Evolutionary conservation across 345 rosid species (phyloP), one percentile per base, ranked within the genome.

Genomic region (Sonneratia alba): DNA sequence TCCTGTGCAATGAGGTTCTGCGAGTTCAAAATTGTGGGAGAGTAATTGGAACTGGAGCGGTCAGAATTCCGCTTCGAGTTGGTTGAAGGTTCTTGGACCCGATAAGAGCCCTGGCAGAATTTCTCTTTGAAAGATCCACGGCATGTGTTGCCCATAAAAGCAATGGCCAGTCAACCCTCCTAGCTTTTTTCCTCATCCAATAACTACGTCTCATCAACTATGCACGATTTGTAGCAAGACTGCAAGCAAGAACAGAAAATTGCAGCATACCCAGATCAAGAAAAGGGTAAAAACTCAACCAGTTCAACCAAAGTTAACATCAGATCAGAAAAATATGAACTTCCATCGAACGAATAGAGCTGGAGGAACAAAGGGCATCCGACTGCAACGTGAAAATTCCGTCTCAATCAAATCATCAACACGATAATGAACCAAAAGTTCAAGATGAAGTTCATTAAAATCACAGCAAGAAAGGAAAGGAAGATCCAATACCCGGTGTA

Each of bases 71-170:
- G 82, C 78, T 77, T 57, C 67, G 79, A 72, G 79, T 76, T 55
- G 56, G 64, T 38, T 53, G 86, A 84, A 75, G 72, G 80, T 49
- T 78, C 82, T 64, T 76, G 79, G 79, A 83, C 78, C 85, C 70
- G 87, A 75, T 59, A 70, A 71, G 68, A 71, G 81, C 85, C 82
- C 82, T 78, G 84, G 67, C 71, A 68, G 42, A 70, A 67, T 69
- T 75, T 82, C 64, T 76, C 85, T 73, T 75, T 78, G 81, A 78
- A 80, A 76, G 85, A 78, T 75, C 81, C 81, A 16, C 83, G 85
- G 85, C 87, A 82, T 78, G 83, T 77, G 77, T 84, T 84, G 87
- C 87, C 87, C 87, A 84, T 84, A 74, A 82, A 83, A 67, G 40
- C 72, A 67, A 67, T 57, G 38, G 42, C 53, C 67, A 70, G 70